Conservation (phyloP, 2,329 filamentous ascomycete genomes). For the Aspergillus persii region DNA sequence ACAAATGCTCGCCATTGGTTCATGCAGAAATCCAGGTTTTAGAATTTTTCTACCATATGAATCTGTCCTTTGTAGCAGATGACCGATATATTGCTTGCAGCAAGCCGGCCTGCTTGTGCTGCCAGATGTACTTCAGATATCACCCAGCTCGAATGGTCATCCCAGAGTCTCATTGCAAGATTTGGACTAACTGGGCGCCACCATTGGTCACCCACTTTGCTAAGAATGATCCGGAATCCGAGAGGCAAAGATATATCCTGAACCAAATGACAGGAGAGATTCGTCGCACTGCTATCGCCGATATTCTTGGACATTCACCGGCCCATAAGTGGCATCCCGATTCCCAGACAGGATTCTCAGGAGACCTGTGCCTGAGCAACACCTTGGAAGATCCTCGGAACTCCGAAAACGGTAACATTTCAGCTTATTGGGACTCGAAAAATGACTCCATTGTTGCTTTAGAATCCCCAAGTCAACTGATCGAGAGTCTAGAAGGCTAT, state of each 20-base stretch:
- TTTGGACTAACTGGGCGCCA: constrained; percentile 30
- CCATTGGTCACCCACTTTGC: constrained; percentile 17
- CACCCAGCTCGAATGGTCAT: constrained; percentile 27
- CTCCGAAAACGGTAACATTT: neutral
- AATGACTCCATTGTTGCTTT: neutral
- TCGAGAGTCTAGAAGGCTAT: neutral
- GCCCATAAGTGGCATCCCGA: constrained; percentile 22
- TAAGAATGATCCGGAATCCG: constrained; percentile 10
- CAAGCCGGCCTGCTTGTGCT: constrained; percentile 54
- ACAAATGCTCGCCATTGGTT: constrained; percentile 14
- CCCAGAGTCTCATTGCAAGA: constrained; percentile 26
- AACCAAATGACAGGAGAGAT: constrained; percentile 26
- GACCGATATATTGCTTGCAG: constrained; percentile 53
- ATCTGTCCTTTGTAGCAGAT: constrained; percentile 34
- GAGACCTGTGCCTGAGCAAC: neutral
- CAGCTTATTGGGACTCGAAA: neutral
- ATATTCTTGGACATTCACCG: constrained; percentile 21
- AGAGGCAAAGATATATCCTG: constrained; percentile 20
- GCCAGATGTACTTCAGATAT: constrained; percentile 32
- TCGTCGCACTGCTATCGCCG: constrained; percentile 20
- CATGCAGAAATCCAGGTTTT: constrained; percentile 52
- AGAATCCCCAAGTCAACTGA: neutral
- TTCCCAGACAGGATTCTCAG: constrained; percentile 22
- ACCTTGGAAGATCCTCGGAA: neutral
- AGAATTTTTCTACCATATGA: constrained; percentile 43